phyloP scores from a whole-genome alignment of 331 rosid species.

The Pyracantha coccinea region DNA sequence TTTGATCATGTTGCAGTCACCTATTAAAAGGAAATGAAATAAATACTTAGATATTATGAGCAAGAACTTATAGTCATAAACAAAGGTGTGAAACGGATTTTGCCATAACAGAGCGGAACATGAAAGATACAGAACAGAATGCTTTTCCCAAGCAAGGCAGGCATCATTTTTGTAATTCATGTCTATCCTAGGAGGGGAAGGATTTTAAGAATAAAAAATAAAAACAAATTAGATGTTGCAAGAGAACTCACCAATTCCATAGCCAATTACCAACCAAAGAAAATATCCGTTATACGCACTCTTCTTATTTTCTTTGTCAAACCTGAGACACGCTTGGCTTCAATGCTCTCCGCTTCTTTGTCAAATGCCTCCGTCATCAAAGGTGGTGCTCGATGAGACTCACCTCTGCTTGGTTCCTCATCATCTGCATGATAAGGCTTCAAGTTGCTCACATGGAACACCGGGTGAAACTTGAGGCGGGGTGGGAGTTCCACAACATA shows the following conservation, averaged over 20 bases:
- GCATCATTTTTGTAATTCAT: too few relatives aligned
- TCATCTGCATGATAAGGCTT: neutral
- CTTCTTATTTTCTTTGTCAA: constrained; percentile 64
- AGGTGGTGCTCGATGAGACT: neutral
- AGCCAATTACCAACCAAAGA: constrained; percentile 70
- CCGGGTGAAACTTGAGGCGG: neutral
- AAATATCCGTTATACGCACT: constrained; percentile 44
- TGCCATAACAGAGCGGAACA: neutral
- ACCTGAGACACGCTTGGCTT: constrained; percentile 40
- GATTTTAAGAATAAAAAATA: too few relatives aligned
- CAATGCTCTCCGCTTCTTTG: neutral
- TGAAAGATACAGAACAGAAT: too few relatives aligned
- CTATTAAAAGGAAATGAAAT: neutral
- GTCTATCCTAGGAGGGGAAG: too few relatives aligned
- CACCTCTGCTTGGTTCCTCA: neutral
- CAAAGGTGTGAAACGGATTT: neutral
- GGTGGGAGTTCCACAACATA: too few relatives aligned
- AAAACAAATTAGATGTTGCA: neutral
- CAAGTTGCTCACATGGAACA: neutral
- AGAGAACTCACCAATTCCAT: constrained; percentile 66
- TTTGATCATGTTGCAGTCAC: neutral
- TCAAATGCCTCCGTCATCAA: neutral
- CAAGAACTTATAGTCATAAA: neutral
- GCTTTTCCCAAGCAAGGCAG: too few relatives aligned
- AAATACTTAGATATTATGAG: neutral